Percentiles rank a stretch among this genome's conserved stretches.
Evolutionary conservation across 78 protist species (phyloP).

Genomic region (Dictyostelium brefeldianum): DNA sequence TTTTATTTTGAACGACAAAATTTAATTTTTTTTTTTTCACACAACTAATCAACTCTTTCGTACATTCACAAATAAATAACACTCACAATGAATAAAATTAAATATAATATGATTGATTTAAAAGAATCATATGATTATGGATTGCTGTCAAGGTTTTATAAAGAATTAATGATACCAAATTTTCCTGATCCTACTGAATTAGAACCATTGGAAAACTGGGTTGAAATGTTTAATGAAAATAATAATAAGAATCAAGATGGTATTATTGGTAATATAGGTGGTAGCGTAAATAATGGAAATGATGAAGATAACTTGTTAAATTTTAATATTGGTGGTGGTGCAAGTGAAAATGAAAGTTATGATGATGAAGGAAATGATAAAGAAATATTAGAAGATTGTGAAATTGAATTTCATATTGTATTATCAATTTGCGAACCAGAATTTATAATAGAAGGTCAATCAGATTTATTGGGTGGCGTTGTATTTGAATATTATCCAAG

Average conservation of each 20-base stretch:
- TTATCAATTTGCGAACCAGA: conserved; percentile 51
- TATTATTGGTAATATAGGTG: not conserved
- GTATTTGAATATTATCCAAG: conserved; percentile 80
- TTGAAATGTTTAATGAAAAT: conserved; percentile 56
- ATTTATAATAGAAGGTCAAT: not conserved
- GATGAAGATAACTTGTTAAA: not conserved
- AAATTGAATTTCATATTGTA: conserved; percentile 57
- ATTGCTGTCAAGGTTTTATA: conserved; percentile 39
- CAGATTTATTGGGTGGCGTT: conserved; percentile 69
- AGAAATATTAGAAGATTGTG: not conserved
- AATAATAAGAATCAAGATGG: not conserved
- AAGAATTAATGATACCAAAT: conserved; percentile 62
- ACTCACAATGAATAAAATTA: not conserved
- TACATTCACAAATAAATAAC: not conserved
- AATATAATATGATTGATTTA: conserved; percentile 22
- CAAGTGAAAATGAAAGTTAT: not conserved
- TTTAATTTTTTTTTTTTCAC: not conserved
- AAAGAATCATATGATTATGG: conserved; percentile 16
- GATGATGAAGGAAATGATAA: not conserved
- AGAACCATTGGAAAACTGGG: conserved; percentile 74
- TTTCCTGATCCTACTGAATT: conserved; percentile 73
- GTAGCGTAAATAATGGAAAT: not conserved
- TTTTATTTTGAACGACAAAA: not conserved
- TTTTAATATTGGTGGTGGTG: not conserved
- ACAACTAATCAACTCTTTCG: not conserved